phyloP scores from a whole-genome alignment of 495 filamentous ascomycete genomes.

The Aspergillus bridgeri region DNA sequence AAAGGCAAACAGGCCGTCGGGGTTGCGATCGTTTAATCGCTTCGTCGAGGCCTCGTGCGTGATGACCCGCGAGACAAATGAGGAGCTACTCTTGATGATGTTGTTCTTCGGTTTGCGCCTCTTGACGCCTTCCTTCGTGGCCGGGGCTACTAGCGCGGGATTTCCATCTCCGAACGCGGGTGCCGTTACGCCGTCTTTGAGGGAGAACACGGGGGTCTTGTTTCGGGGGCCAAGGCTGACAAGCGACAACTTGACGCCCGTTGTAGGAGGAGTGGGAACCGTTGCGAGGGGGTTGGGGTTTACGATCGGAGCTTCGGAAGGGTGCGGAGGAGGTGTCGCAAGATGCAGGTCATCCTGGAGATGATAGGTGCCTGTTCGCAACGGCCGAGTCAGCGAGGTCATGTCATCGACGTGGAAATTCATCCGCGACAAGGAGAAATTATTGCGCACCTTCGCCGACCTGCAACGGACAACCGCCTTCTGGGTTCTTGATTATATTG shows the following conservation, averaged over 20 bases:
- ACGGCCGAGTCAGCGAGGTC: conserved; percentile 13
- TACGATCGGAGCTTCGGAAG: conserved; percentile 78
- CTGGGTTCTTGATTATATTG: conserved; percentile 77
- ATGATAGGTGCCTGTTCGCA: conserved; percentile 71
- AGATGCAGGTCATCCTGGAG: conserved; percentile 87
- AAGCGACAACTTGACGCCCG: conserved; percentile 83
- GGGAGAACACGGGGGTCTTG: conserved; percentile 50
- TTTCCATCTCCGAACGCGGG: conserved; percentile 90
- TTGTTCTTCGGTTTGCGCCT: conserved; percentile 93
- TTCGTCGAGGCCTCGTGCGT: conserved; percentile 77
- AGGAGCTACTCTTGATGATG: conserved; percentile 95
- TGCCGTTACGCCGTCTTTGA: conserved; percentile 37
- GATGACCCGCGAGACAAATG: conserved; percentile 93
- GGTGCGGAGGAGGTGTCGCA: conserved; percentile 91
- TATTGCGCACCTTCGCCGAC: conserved; percentile 76
- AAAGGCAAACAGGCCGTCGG: conserved; percentile 82
- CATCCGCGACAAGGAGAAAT: not conserved
- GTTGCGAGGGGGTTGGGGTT: conserved; percentile 91
- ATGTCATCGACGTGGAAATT: not conserved
- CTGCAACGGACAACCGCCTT: conserved; percentile 67
- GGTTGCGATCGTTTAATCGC: conserved; percentile 69
- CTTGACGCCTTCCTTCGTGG: conserved; percentile 72
- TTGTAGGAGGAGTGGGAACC: conserved; percentile 70
- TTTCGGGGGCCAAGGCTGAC: conserved; percentile 62
- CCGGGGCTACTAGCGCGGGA: conserved; percentile 56